phyloP scores from a whole-genome alignment of 768 basidiomycete genomes.

The Vishniacozyma victoriae region DNA sequence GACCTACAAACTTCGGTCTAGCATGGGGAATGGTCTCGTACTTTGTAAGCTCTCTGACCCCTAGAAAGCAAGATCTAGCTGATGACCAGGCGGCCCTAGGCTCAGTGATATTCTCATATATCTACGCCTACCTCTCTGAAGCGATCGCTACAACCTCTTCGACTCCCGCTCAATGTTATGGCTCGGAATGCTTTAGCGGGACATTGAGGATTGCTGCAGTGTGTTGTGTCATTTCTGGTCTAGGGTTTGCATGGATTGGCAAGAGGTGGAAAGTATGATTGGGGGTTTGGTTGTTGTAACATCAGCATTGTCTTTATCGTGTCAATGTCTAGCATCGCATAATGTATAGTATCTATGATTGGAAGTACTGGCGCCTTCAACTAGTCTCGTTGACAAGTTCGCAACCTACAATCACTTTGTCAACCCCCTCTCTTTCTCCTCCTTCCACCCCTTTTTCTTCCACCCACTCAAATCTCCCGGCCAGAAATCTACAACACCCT shows the following conservation, averaged over 20 bases:
- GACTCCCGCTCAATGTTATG: slow-evolving; percentile 25
- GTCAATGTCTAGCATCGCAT: too few species aligned
- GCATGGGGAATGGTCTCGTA: slow-evolving; percentile 47
- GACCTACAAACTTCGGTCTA: slow-evolving; percentile 44
- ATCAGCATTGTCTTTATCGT: too few species aligned
- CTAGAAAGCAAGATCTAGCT: neutral
- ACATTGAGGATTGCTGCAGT: slow-evolving; percentile 36
- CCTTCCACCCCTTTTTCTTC: slow-evolving; percentile 25
- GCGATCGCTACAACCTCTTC: slow-evolving; percentile 7
- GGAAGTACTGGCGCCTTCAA: neutral
- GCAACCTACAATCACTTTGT: neutral
- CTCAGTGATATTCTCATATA: slow-evolving; percentile 17
- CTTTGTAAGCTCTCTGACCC: slow-evolving; percentile 28
- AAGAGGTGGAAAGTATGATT: slow-evolving; percentile 43
- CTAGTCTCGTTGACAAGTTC: neutral
- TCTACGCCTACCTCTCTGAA: slow-evolving; percentile 37
- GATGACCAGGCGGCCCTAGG: neutral
- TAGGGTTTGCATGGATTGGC: slow-evolving; percentile 33
- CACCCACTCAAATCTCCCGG: slow-evolving; percentile 19
- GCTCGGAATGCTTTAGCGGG: slow-evolving; percentile 33
- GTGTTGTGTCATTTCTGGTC: slow-evolving; percentile 23
- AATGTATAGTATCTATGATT: too few species aligned
- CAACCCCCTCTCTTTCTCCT: slow-evolving; percentile 15
- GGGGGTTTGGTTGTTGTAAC: too few species aligned
- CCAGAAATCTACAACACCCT: slow-evolving; percentile 13